Percentiles rank a stretch among this genome's conserved stretches.
Evolutionary conservation across 306 rosid species (phyloP).

Genomic region (Dryas octopetala): DNA sequence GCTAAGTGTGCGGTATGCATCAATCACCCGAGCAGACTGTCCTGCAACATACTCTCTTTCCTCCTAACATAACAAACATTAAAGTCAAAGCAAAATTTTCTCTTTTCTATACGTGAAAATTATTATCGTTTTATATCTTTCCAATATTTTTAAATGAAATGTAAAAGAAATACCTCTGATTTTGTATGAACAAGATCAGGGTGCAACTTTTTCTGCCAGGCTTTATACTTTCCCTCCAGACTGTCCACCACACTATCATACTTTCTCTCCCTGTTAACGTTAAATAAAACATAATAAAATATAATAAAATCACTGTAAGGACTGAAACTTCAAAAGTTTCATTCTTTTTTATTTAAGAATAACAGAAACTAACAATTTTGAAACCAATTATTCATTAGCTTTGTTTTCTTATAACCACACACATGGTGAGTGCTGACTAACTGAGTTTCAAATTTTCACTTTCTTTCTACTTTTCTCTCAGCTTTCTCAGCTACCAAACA

Average conservation of each 20-base stretch:
- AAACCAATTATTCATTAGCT: background rate
- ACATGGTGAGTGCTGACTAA: background rate
- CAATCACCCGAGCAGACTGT: constrained; percentile 88
- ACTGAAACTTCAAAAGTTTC: background rate
- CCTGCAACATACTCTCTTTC: constrained; percentile 89
- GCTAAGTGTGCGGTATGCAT: constrained; percentile 78
- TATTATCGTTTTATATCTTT: background rate
- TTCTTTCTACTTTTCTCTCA: constrained; percentile 2
- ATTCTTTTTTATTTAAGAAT: background rate
- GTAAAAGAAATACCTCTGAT: constrained; percentile 61
- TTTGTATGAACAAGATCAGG: constrained; percentile 97
- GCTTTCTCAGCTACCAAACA: constrained; percentile 12
- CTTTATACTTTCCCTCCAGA: constrained; percentile 79
- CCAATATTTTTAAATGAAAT: background rate
- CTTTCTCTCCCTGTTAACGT: constrained; percentile 62
- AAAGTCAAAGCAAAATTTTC: background rate
- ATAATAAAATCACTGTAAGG: background rate
- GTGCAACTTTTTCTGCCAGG: constrained; percentile 95
- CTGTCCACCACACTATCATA: constrained; percentile 57
- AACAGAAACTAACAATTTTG: background rate
- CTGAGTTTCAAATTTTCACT: background rate
- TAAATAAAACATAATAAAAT: background rate
- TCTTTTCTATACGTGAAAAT: background rate
- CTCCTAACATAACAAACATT: constrained; percentile 39
- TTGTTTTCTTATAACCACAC: background rate